Evolutionary conservation across 495 filamentous ascomycete species (phyloP), one percentile per base, ranked within the genome.

Genomic region (Melanomma pulvis-pyrius): DNA sequence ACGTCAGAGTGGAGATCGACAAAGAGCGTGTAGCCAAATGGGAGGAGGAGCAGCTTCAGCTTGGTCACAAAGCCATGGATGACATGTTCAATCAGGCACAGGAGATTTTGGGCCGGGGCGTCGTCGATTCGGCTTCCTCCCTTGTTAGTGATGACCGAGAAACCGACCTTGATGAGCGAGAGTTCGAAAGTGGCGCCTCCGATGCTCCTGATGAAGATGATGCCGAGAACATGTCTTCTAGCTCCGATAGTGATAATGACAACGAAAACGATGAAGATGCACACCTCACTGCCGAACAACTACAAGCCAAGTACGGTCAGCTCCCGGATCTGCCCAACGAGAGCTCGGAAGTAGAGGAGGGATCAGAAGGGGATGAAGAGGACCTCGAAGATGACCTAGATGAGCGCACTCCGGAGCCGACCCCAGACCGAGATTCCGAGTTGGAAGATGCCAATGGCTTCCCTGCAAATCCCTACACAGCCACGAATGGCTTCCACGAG

Each of bases 11-110:
- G 1, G 88, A 96, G 64, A 86, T 96, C 44, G 90, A 96, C 70
- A 83, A 86, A 53, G 79, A 81, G 36, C 86, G 91, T 3, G 68
- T 93, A 32, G 83, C 85, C 49, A 86, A 86, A 44, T 96, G 91
- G 91, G 90, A 96, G 73, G 90, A 89, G 53, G 88, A 94, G 74
- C 88, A 94, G 73, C 90, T 93, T 73, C 86, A 84, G 22, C 82
- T 88, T 65, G 89, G 92, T 59, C 91, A 92, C 71, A 86, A 91
- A 69, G 89, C 90, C 8, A 79, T 97, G 61, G 91, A 96, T 67
- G 85, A 91, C 72, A 91, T 91, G 22, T 87, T 97, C 51, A 91
- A 90, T 68, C 82, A 79, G 7, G 77, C 63, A 26, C 61, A 73
- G 30, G 64, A 71, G 28, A 63, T 71, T 1, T 63, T 71, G 22